Evolutionary conservation across 2,329 filamentous ascomycete genomes (phyloP).

Genomic region (Fusarium cicatricum): DNA sequence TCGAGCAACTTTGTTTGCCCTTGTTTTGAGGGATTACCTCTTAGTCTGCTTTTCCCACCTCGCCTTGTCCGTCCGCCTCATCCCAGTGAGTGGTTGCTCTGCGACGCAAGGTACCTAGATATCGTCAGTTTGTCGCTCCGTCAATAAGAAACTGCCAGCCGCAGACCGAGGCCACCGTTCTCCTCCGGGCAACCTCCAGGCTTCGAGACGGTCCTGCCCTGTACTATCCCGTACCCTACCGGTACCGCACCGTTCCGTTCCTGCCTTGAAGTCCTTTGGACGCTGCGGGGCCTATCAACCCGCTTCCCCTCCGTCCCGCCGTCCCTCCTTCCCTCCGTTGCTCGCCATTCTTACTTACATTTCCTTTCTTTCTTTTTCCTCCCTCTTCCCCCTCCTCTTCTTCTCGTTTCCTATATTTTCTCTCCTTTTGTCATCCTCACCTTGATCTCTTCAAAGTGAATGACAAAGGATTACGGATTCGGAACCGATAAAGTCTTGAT

Average conservation of each 20-base stretch:
- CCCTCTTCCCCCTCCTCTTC: conserved; percentile 3
- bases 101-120: conserved; percentile 7
- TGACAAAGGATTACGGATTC: conserved; percentile 20
- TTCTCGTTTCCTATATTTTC: not conserved
- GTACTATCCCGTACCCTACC: conserved; percentile 24
- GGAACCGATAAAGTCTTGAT: conserved; percentile 9
- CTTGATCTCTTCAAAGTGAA: conserved; percentile 32
- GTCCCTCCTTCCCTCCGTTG: conserved; percentile 7
- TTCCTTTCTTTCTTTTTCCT: conserved; percentile 4
- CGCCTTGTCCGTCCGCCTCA: conserved; percentile 8
- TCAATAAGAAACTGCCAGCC: not conserved
- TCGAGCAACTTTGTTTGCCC: not conserved
- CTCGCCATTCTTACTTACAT: conserved; percentile 32
- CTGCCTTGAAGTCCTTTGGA: conserved; percentile 2
- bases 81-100: conserved; percentile 23
- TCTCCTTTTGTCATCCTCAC: conserved; percentile 30
- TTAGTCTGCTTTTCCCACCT: conserved; percentile 6
- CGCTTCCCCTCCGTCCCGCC: conserved; percentile 20
- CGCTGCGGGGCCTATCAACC: conserved; percentile 23
- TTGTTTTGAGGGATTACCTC: conserved; percentile 5
- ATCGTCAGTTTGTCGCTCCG: conserved; percentile 7
- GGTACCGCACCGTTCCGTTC: conserved; percentile 16
- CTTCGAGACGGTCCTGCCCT: conserved; percentile 7
- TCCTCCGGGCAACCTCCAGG: conserved; percentile 2
- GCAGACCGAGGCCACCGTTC: not conserved